phyloP scores from a whole-genome alignment of 768 basidiomycete genomes.

The Naganishia friedmannii region DNA sequence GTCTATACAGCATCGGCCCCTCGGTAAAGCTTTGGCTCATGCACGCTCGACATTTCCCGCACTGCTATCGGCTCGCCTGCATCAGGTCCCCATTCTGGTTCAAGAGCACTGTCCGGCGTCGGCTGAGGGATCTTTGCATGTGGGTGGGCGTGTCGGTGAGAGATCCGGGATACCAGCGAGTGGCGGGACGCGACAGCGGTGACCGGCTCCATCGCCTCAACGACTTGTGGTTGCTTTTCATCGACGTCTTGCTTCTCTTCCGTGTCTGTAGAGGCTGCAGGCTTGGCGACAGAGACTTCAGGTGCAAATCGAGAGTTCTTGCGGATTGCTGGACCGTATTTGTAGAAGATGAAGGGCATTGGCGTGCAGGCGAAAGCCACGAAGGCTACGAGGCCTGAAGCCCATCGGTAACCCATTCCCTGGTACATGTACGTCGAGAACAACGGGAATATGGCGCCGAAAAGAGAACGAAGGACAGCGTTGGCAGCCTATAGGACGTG shows the following conservation, averaged over 20 bases:
- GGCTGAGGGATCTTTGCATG: constrained; percentile 15
- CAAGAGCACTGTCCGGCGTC: constrained; percentile 11
- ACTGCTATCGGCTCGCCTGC: constrained; percentile 19
- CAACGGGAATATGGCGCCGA: constrained; percentile 67
- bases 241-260: constrained; percentile 3
- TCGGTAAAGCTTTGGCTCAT: constrained; percentile 16
- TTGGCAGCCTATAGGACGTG: too few species aligned
- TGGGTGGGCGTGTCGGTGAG: not conserved
- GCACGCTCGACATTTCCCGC: constrained; percentile 12
- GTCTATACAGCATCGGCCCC: constrained; percentile 8
- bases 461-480: constrained; percentile 63
- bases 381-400: constrained; percentile 39
- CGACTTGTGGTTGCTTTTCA: too few species aligned
- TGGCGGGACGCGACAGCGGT: not conserved
- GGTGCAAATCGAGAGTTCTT: constrained; percentile 44
- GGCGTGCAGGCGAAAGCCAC: constrained; percentile 37
- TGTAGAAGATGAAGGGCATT: constrained; percentile 42
- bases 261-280: not conserved
- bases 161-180: constrained; percentile 1
- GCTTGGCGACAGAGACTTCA: not conserved
- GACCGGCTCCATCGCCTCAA: not conserved
- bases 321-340: constrained; percentile 37
- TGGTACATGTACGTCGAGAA: constrained; percentile 65
- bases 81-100: constrained; percentile 28
- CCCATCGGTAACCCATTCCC: constrained; percentile 39